Base-by-base conservation (phyloP, 1,139 yeast species). In the Kazachstania sp. region DNA sequence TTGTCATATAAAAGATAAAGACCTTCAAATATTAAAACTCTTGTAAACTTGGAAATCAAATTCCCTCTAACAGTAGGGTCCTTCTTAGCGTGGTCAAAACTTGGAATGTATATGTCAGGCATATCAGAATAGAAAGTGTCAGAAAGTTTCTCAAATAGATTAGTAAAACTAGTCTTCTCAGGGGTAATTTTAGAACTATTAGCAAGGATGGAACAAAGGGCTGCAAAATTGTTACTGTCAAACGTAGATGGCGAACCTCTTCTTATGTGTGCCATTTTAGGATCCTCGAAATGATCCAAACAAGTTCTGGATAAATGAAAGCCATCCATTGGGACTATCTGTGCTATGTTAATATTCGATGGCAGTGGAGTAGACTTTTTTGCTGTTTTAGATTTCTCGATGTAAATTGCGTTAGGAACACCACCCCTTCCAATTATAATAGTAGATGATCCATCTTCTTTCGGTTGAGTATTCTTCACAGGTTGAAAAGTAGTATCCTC, bases 211-310 rank as follows among this genome's bases (percentile, higher is more conserved):
- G 54, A 53, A 40, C 64, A 69, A 46, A 72, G 57, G 20, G 61
- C 65, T 0, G 71, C 71, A 38, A 77, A 73, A 43, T 72, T 72
- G 9, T 63, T 58, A 4, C 86, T 75, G 61, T 90, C 88, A 66
- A 88, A 88, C 0, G 97, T 87, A 58, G 75, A 78, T 1, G 95
- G 94, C 0, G 95, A 84, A 0, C 97, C 97, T 45, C 97, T 73
- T 53, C 87, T 70, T 37, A 68, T 64, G 36, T 79, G 67, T 0
- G 95, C 92, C 37, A 68, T 71, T 6, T 61, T 70, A 0, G 86
- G 72, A 54, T 86, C 75, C 3, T 69, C 65, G 61, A 84, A 73
- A 42, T 65, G 53, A 26, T 68, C 71, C 31, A 90, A 68, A 45
- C 77, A 75, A 0, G 64, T 53, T 38, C 92, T 67, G 11, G 87